Evolutionary conservation across 768 basidiomycete genomes (phyloP), one percentile per base, ranked within the genome.

Genomic region (Mycena alexandri): DNA sequence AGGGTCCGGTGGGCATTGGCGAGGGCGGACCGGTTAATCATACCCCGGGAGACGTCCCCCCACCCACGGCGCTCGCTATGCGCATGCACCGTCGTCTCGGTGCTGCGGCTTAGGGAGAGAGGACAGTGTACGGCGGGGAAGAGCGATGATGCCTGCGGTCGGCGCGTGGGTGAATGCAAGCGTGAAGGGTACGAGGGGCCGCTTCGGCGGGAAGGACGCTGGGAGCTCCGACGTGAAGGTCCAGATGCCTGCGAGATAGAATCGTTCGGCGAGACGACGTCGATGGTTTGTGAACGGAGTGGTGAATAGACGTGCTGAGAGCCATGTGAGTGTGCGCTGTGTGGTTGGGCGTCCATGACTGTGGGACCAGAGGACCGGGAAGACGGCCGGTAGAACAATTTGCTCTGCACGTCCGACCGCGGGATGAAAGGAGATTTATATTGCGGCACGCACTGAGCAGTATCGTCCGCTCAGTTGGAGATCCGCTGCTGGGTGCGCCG

Each of bases 401-500:
- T 61, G 36, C 29, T n/a, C 13, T 33, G 58, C 5, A 69, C 48
- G 56, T 71, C 71, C 2, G 71, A 69, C 21, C 71, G 67, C 25
- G 67, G 71, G 44, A 65, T 25, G 22, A 69, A 71, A 13, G 71
- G 71, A 9, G 24, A 51, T 25, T 63, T 53, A 56, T 63, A 71
- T 22, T 65, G 62, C 12, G 61, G 42, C 36, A 61, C 42, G 50
- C 51, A 56, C 2, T 64, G 65, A 29, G 65, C 67, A 1, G 80
- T 82, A 47, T 81, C 72, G 56, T 69, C 38, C 22, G 79, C 77
- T 83, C 83, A 83, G 71, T 79, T 75, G 0, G 80, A 74, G 7
- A 83, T 80, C 54, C 82, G 79, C 59, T 72, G 19, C 69, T 81
- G 81, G 13, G 79, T 81, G 13, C 78, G 80, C 54, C 76, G 24